Conservation (phyloP, 805 yeast genomes). For the Metschnikowia cubensis region DNA sequence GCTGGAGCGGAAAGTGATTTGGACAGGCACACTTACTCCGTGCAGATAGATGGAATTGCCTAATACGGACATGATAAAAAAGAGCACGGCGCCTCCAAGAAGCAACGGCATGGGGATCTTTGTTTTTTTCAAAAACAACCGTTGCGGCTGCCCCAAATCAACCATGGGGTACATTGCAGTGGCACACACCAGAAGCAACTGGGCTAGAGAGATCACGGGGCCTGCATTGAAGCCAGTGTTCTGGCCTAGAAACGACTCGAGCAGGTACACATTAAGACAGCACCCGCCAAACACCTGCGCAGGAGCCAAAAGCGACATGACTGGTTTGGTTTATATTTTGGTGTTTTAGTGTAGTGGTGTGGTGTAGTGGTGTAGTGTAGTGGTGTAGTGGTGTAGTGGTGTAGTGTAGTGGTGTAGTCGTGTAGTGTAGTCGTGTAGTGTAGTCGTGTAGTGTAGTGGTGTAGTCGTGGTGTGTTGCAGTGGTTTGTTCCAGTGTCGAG, state of each 20-base stretch:
- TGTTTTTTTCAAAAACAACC: constrained; percentile 29
- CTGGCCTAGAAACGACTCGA: constrained; percentile 47
- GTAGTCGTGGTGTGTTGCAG: too few species aligned
- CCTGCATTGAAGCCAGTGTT: constrained; percentile 26
- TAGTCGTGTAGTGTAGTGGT: too few species aligned
- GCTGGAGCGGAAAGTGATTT: constrained; percentile 62
- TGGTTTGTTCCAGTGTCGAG: too few species aligned
- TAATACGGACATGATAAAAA: constrained; percentile 47
- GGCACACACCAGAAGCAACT: constrained; percentile 51
- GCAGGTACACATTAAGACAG: constrained; percentile 62
- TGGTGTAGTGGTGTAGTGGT: too few species aligned
- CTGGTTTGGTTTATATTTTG: not conserved
- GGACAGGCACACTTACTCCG: constrained; percentile 61
- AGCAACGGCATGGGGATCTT: constrained; percentile 43
- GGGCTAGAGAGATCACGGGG: constrained; percentile 52
- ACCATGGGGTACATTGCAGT: constrained; percentile 38
- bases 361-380: too few species aligned
- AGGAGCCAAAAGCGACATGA: not conserved
- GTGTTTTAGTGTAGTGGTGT: not conserved
- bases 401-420: too few species aligned
- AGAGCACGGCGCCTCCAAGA: constrained; percentile 45
- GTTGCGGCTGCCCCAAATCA: constrained; percentile 19
- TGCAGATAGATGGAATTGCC: constrained; percentile 58
- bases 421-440: too few species aligned
- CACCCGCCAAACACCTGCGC: constrained; percentile 64